These are phyloP conservation scores for Colletotrichum theobromicola DNA, from an alignment of 2,329 filamentous ascomycete species.

Conservation along the genomic window DNA sequence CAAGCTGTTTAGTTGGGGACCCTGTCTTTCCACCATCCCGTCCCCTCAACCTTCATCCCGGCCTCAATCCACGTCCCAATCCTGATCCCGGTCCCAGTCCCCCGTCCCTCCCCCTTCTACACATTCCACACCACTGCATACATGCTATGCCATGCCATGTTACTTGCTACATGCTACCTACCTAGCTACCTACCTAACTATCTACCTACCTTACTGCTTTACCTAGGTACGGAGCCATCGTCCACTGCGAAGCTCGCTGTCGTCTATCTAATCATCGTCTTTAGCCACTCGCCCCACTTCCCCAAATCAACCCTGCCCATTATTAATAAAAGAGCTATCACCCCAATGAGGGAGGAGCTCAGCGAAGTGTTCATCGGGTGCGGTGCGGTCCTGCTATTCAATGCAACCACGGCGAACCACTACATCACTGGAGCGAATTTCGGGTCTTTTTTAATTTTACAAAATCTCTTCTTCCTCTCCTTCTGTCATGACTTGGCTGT, in stretches of 20 bases:
- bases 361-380: neutral
- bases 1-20: neutral
- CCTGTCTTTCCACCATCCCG: neutral
- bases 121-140: neutral
- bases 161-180: neutral
- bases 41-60: neutral
- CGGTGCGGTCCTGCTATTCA: slow-evolving; percentile 7
- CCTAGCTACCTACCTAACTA: too few species aligned
- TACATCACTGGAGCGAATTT: neutral
- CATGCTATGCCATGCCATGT: neutral
- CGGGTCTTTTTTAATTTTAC: neutral
- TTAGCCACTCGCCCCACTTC: slow-evolving; percentile 20
- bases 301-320: slow-evolving; percentile 22
- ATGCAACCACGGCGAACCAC: neutral
- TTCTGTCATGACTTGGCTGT: neutral
- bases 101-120: neutral
- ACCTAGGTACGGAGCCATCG: neutral
- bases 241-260: neutral
- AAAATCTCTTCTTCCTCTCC: neutral
- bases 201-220: too few species aligned
- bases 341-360: slow-evolving; percentile 18
- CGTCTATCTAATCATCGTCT: slow-evolving; percentile 5
- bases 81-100: neutral
- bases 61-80: neutral
- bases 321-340: slow-evolving; percentile 21